phyloP scores from a whole-genome alignment of 1,284 basidiomycete genomes.

The Trichosporon sp. region DNA sequence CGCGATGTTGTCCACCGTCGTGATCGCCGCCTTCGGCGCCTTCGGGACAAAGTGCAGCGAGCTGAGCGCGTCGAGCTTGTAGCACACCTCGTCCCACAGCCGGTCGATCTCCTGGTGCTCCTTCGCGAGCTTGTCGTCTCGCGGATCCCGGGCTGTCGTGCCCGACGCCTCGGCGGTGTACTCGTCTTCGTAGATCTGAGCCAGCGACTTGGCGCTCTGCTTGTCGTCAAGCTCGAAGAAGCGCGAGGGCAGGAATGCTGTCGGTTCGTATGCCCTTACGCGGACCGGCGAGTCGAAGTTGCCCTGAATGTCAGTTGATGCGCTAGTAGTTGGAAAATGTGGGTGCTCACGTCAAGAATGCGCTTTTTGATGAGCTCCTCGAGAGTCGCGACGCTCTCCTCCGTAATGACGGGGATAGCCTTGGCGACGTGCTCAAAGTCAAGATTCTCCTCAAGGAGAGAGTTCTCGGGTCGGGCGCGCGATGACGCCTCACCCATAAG shows the following conservation, averaged over 20 bases:
- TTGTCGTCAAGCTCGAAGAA: conserved; percentile 87
- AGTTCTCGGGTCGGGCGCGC: conserved; percentile 82
- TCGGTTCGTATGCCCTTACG: conserved; percentile 73
- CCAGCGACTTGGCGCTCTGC: conserved; percentile 83
- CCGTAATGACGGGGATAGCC: conserved; percentile 83
- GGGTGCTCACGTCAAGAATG: conserved; percentile 70
- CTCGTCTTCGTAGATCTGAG: conserved; percentile 95
- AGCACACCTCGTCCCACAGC: conserved; percentile 81
- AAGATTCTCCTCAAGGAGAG: conserved; percentile 88
- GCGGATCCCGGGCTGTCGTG: conserved; percentile 65
- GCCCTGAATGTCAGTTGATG: conserved; percentile 46
- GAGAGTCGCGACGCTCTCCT: conserved; percentile 77
- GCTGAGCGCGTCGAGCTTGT: conserved; percentile 89
- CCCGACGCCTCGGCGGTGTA: conserved; percentile 67
- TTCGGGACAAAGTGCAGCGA: conserved; percentile 97
- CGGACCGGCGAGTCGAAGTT: conserved; percentile 91
- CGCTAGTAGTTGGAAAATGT: too few species aligned
- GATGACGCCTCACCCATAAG: conserved; percentile 88
- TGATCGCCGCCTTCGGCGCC: conserved; percentile 85
- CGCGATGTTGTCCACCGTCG: conserved; percentile 80
- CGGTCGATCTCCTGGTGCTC: conserved; percentile 82
- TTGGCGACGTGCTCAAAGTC: conserved; percentile 91
- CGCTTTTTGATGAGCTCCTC: conserved; percentile 91
- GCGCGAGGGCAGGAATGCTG: conserved; percentile 86
- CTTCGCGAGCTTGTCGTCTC: conserved; percentile 83